Base-by-base conservation (phyloP, 2,329 filamentous ascomycete species). In the Aspergillus jensenii region DNA sequence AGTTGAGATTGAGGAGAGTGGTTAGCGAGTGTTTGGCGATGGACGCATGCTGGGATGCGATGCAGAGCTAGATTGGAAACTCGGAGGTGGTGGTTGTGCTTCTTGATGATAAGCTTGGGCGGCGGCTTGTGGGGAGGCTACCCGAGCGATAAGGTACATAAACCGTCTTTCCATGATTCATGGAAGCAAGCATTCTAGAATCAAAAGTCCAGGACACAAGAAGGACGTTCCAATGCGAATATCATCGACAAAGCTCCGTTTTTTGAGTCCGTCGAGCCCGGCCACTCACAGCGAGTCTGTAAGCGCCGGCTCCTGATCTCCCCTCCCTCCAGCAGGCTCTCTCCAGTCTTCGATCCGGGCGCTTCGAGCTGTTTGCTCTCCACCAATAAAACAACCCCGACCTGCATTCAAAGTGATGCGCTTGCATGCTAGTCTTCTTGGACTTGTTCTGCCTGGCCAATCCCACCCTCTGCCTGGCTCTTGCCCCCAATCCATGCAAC, bases 381-480 rank as follows among this genome's bases (percentile, higher is more conserved):
- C 56, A 52, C 70, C 65, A 72, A 74, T 73, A 58, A 68, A 39
- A 54, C 35, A 14, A 17, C 41, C 56, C 47, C 50, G 31, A 43
- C 37, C 2, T 14, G 19, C 23, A n/a, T 21, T 43, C 40, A 58
- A 65, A 61, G 65, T 74, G 71, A 74, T 72, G 62, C 60, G 65
- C 68, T 66, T 73, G 71, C 71, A 74, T 67, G 56, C 58, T 60
- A 27, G 54, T 31, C 19, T 46, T 59, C 62, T 60, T 58, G 54
- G 56, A 52, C 33, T 39, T 61, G 12, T 17, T 17, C 19, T 3
- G 3, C 7, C 25, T 23, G 19, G 46, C 37, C 61, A 60, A 63
- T 56, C 47, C 33, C 46, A 14, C 35, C 21, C 7, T 37, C 33
- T 31, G 11, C 15, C 11, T 19, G 31, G 15, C 45, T 12, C 15